Base-by-base conservation (phyloP, 2,329 filamentous ascomycete genomes). In the Periconia sp. region DNA sequence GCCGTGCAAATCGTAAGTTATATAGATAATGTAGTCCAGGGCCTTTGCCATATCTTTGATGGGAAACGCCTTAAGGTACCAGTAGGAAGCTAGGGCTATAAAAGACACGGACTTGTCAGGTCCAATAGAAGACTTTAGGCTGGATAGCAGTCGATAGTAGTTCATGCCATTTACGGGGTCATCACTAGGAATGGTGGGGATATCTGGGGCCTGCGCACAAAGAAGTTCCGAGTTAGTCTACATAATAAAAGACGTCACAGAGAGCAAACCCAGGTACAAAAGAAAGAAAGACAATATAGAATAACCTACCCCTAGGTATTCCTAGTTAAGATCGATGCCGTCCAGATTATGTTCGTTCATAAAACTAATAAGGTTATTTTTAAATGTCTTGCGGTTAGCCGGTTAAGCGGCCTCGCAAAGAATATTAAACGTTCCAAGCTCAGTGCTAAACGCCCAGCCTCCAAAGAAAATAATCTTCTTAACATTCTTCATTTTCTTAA, bases 301-400 rank as follows among this genome's bases (percentile, higher is more conserved):
- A 35, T 23, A 20, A 52, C 45, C 49, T 43, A 45, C 59, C 27
- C 55, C 57, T 11, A 58, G 62, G 20, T 80, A 80, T 50, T 79
- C 78, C 79, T 79, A 82, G 57, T 80, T 77, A 41, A 79, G 62
- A 43, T 80, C 77, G 10, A 80, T 48, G 1, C 71, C 72, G 48
- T 72, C 68, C 1, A 72, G 50, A 18, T 53, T 45, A 15, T 72
- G 3, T 1, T 60, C 23, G 0, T 55, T 56, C 3, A 68, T 10
- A 37, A 73, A 72, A 0, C 53, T 23, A 2, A 55, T 59, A 17
- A 72, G 40, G 37, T 64, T 70, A 14, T 17, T 53, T 0, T 58
- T 59, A 9, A 69, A 70, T 6, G 31, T 72, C 3, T 62, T 56
- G 0, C 76, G 68, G 53, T 82, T 81, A 1, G 52, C 69, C 1